phyloP scores from a whole-genome alignment of 495 filamentous ascomycete genomes.

The Neurospora discreta region DNA sequence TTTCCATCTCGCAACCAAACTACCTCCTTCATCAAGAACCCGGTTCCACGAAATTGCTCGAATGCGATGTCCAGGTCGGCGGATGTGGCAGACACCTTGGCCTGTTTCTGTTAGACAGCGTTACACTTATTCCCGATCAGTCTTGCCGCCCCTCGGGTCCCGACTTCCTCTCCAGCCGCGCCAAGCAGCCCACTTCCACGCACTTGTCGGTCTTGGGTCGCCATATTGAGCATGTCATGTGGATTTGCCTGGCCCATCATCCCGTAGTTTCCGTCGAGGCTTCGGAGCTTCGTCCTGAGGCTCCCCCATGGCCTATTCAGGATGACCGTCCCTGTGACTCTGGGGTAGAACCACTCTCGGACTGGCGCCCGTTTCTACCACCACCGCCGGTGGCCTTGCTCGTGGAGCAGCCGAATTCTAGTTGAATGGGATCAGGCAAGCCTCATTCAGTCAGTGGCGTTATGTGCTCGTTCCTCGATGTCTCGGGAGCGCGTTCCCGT shows the following conservation, averaged over 20 bases:
- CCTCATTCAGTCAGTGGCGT: neutral
- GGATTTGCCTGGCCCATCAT: neutral
- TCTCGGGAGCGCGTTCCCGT: constrained; percentile 12
- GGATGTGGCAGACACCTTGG: constrained; percentile 6
- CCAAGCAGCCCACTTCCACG: neutral
- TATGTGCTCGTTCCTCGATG: neutral
- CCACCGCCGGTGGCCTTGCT: neutral
- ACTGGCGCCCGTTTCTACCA: neutral
- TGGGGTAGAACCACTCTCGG: neutral
- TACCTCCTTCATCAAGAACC: constrained; percentile 2
- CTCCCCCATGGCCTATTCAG: constrained; percentile 7
- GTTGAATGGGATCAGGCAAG: neutral
- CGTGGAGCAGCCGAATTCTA: neutral
- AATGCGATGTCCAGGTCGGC: constrained; percentile 15
- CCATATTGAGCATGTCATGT: neutral
- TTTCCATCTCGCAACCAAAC: constrained; percentile 7
- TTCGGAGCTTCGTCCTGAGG: neutral
- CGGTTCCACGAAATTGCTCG: constrained; percentile 11
- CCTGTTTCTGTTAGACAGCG: constrained; percentile 11
- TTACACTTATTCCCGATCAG: constrained; percentile 3
- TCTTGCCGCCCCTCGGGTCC: neutral
- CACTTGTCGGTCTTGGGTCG: neutral
- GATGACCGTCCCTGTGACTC: constrained; percentile 7
- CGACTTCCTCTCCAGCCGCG: neutral
- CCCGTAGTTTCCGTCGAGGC: constrained; percentile 2